Evolutionary conservation across 2,329 filamentous ascomycete species (phyloP), one percentile per base, ranked within the genome.

Genomic region (Penicillium fuscoglaucum): DNA sequence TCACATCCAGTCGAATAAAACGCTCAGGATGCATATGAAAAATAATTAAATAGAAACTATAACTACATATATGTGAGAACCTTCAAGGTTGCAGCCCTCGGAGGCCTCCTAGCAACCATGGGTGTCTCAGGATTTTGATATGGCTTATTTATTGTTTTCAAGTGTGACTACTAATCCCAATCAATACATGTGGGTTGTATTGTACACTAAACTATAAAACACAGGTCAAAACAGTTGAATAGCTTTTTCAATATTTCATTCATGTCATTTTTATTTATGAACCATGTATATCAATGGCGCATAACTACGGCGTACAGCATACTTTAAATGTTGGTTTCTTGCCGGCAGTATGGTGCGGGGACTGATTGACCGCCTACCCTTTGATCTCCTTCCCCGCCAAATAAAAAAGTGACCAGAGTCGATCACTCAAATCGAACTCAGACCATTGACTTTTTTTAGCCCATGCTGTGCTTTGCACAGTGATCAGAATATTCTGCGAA

Each of bases 401-500:
- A 62, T 57, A 58, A 59, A 54, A 61, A 59, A 54, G 45, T 47
- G 43, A 24, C 55, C n/a, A 10, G 26, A 47, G 35, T 35, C n/a
- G 49, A 48, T 54, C 50, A 43, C 19, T 41, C 19, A 7, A 35
- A 12, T 43, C 35, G 19, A 48, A 41, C 35, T 52, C 46, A 47
- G 13, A 43, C 43, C 35, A 51, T 53, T 45, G 52, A 28, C 39
- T 15, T 12, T 33, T 48, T 46, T 58, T 39, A 33, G 44, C 43
- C 60, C 66, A 61, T 66, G 64, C 66, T 68, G 70, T 68, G 65
- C 66, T 61, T 60, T 37, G 64, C 61, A 60, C 65, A 66, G 68
- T 65, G 66, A 66, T 66, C 55, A n/a, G 37, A 47, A 49, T 31
- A 17, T 24, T 24, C 3, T n/a, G 7, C 40, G 29, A 47, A 19